Percentiles rank a stretch among this genome's conserved stretches.
Evolutionary conservation across 805 yeast genomes (phyloP).

Genomic region (Grigorovia yakushimaensis): DNA sequence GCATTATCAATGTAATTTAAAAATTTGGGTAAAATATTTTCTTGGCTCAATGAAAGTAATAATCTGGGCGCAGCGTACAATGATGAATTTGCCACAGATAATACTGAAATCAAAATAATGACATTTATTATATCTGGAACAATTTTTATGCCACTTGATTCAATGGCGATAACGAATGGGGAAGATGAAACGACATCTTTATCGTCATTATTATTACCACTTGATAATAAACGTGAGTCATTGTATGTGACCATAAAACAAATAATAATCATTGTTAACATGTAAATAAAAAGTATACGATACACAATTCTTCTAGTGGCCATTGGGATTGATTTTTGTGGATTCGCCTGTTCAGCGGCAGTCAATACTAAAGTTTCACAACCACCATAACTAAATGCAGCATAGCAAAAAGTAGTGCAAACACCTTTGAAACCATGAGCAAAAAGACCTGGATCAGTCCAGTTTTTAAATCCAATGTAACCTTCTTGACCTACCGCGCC

Average conservation of each 20-base stretch:
- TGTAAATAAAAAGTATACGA: slow-evolving; percentile 50
- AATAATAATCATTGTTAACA: slow-evolving; percentile 42
- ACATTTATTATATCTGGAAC: slow-evolving; percentile 46
- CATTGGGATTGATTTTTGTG: slow-evolving; percentile 46
- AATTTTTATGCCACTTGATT: slow-evolving; percentile 33
- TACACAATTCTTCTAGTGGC: slow-evolving; percentile 50
- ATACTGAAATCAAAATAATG: slow-evolving; percentile 46
- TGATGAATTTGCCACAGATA: slow-evolving; percentile 54
- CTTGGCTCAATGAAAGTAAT: slow-evolving; percentile 41
- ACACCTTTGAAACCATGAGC: slow-evolving; percentile 52
- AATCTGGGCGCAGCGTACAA: slow-evolving; percentile 53
- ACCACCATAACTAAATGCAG: slow-evolving; percentile 68
- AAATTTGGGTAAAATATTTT: slow-evolving; percentile 41
- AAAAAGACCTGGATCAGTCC: slow-evolving; percentile 47
- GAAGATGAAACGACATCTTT: slow-evolving; percentile 32
- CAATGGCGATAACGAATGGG: slow-evolving; percentile 42
- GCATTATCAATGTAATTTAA: slow-evolving; percentile 38
- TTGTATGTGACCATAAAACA: slow-evolving; percentile 68
- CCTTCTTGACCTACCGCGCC: slow-evolving; percentile 38
- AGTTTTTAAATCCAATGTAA: slow-evolving; percentile 34
- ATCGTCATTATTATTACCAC: slow-evolving; percentile 30
- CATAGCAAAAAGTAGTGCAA: slow-evolving; percentile 52
- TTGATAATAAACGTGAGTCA: slow-evolving; percentile 33
- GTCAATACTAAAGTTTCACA: slow-evolving; percentile 61
- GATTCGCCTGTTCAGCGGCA: slow-evolving; percentile 52